Conservation (phyloP, 2,329 filamentous ascomycete genomes). For the Colletotrichum ledebouriae region DNA sequence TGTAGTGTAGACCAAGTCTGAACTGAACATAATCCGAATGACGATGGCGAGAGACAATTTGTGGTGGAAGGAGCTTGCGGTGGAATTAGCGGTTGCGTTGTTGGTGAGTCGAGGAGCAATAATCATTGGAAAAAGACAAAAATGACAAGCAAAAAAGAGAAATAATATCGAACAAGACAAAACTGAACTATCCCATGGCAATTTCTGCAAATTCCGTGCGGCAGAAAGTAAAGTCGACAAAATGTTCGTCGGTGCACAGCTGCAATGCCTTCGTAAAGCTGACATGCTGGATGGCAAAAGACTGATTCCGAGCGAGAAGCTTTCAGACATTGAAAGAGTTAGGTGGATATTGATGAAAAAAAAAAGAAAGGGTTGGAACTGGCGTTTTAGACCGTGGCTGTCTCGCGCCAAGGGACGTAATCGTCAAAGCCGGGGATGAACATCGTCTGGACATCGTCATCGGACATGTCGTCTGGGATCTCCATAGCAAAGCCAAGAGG, state of each 20-base stretch:
- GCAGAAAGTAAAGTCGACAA: constrained; percentile 40
- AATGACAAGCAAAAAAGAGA: constrained; percentile 31
- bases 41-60: too few relatives aligned
- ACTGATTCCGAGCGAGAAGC: constrained; percentile 2
- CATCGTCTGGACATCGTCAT: constrained; percentile 35
- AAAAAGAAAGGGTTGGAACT: neutral
- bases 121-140: constrained; percentile 24
- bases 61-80: neutral
- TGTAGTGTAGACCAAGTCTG: too few relatives aligned
- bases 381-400: constrained; percentile 1
- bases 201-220: constrained; percentile 32
- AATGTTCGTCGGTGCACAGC: constrained; percentile 22
- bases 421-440: constrained; percentile 39
- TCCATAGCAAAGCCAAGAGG: constrained; percentile 33
- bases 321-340: constrained; percentile 16
- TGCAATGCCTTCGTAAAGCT: neutral
- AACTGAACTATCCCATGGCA: constrained; percentile 28
- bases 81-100: neutral
- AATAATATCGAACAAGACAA: constrained; percentile 39
- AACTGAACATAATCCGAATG: too few relatives aligned
- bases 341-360: constrained; percentile 7
- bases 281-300: neutral
- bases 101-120: neutral
- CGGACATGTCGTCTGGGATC: constrained; percentile 37
- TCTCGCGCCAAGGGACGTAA: constrained; percentile 27